These are phyloP conservation scores for Coemansia sp. DNA, from an alignment of 192 early-diverging fungal species.

Conservation along the genomic window DNA sequence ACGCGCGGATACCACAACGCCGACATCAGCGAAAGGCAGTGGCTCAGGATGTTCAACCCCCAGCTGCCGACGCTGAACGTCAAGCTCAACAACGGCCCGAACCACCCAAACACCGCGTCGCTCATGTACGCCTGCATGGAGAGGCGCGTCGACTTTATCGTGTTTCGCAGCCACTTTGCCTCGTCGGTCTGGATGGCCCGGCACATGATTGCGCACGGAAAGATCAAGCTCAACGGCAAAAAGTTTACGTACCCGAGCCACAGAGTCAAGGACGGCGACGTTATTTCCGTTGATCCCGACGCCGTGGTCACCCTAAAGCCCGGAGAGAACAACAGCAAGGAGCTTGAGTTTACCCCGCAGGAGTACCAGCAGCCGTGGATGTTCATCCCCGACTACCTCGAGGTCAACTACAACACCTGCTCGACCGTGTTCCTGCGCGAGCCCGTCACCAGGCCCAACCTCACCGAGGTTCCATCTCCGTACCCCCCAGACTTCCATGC, in stretches of 20 bases:
- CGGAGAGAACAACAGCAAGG: constrained; percentile 44
- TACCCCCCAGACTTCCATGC: constrained; percentile 87
- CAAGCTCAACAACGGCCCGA: constrained; percentile 21
- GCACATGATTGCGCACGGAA: constrained; percentile 74
- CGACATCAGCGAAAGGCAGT: constrained; percentile 83
- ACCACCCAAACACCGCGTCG: constrained; percentile 66
- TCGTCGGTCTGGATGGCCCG: constrained; percentile 82
- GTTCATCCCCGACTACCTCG: constrained; percentile 95
- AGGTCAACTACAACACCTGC: constrained; percentile 95
- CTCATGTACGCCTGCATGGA: constrained; percentile 87
- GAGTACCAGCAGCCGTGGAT: constrained; percentile 89
- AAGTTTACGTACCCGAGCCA: constrained; percentile 73
- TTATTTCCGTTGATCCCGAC: constrained; percentile 76
- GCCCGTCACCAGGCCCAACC: constrained; percentile 79
- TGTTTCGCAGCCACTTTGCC: constrained; percentile 91
- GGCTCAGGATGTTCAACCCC: constrained; percentile 67
- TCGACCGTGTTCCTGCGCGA: constrained; percentile 81
- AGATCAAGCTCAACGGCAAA: constrained; percentile 90
- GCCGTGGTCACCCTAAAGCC: constrained; percentile 63
- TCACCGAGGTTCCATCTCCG: constrained; percentile 91
- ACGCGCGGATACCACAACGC: constrained; percentile 92
- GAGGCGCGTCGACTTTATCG: constrained; percentile 86
- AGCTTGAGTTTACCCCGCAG: constrained; percentile 60
- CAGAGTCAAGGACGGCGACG: constrained; percentile 78
- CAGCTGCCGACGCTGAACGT: constrained; percentile 67